Evolutionary conservation across 164 flowering plant species (phyloP).

Genomic region (Chimonanthus salicifolius): DNA sequence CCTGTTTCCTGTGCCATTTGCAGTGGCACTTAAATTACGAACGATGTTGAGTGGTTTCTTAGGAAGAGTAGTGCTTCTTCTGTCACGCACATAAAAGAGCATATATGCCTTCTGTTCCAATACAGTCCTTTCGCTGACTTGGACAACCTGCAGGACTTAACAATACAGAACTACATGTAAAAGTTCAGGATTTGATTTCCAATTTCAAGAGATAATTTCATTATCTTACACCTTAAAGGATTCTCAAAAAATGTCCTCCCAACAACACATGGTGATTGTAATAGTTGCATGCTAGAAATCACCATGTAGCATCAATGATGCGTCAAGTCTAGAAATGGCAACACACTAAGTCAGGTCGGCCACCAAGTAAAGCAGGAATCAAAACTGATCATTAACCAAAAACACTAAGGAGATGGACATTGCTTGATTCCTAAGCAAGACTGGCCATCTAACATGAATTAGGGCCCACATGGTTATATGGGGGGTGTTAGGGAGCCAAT

Average conservation of each 20-base stretch:
- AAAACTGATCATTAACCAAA: too few relatives aligned
- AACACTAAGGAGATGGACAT: too few relatives aligned
- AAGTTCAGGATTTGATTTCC: background rate
- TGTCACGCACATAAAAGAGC: slow-evolving; percentile 85
- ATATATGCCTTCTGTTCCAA: slow-evolving; percentile 93
- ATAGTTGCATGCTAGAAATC: too few relatives aligned
- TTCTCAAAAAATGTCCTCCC: background rate
- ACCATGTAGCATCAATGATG: too few relatives aligned
- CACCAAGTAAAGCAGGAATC: too few relatives aligned
- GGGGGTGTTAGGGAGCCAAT: too few relatives aligned
- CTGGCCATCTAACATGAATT: too few relatives aligned
- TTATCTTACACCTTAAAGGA: background rate
- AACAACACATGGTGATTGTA: background rate
- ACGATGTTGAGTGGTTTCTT: slow-evolving; percentile 36
- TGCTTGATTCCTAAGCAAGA: too few relatives aligned
- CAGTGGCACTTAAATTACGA: slow-evolving; percentile 30
- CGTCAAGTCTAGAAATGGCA: too few relatives aligned
- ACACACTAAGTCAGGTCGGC: too few relatives aligned
- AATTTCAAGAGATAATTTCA: background rate
- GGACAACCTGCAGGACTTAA: slow-evolving; percentile 48
- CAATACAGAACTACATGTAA: background rate
- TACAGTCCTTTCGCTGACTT: slow-evolving; percentile 66
- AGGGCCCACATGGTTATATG: too few relatives aligned
- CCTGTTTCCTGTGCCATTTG: slow-evolving; percentile 21
- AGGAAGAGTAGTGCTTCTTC: slow-evolving; percentile 25